Base-by-base conservation (phyloP, 805 yeast genomes). In the Kazachstania bromeliacearum region DNA sequence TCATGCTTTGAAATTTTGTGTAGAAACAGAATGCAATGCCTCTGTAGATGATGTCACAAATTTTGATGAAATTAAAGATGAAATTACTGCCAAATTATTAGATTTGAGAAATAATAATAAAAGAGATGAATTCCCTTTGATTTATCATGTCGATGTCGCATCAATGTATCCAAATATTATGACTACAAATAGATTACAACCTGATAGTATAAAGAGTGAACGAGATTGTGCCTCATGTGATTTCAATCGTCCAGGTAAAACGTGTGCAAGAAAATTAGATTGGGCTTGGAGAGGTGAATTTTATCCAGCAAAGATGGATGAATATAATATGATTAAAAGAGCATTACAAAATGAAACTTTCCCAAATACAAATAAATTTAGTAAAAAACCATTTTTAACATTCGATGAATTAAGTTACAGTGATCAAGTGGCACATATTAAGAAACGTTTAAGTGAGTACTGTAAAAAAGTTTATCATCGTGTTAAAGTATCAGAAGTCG, bases 251-350 rank as follows among this genome's bases (percentile, higher is more conserved):
- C 97, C 96, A 0, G 96, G 94, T 4, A 92, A 92, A 53, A 71
- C 70, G 8, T 92, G 99, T 65, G 98, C 89, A 50, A 68, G 99
- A 53, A 66, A 89, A 37, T 62, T 92, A 37, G 83, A 88, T 0
- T 92, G 99, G 99, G 71, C 95, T 5, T 92, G 99, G 97, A 77
- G 99, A 66, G 99, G 97, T 35, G 98, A 92, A 50, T 94, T 69
- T 50, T 82, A 69, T 45, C 97, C 98, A 0, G 85, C 96, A 0
- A 79, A 84, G 55, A 77, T 76, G 73, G 87, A 81, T 51, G 98
- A 92, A 51, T 89, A 92, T 55, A 73, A 78, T 40, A 82, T 87
- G 94, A 77, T 92, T 28, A 84, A 82, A 54, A 70, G 89, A 51
- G 81, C 95, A 1, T 60, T 89, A 27, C 83, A 80, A 43, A 75